Evolutionary conservation across 371 early-diverging fungal species (phyloP), one percentile per base, ranked within the genome.

Genomic region (Haplosporangium sp.): DNA sequence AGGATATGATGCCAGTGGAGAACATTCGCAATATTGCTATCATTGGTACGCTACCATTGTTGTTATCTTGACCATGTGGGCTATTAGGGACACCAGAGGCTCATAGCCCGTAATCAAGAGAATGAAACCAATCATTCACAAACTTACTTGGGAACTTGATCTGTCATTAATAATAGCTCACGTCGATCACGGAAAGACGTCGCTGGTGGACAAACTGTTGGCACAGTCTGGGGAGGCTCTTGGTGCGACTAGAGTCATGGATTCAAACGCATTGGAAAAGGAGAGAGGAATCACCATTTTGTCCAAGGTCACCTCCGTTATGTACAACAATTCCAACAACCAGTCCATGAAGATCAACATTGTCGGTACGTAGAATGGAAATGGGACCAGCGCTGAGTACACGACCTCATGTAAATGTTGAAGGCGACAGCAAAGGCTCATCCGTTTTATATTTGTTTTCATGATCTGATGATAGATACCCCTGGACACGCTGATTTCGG

Each of bases 151-250:
- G 40, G 29, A 48, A 51, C 16, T 59, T 36, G 7, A 21, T 55
- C 45, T 55, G 23, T 29, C 46, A 47, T n/a, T 69, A n/a, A 45
- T 40, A 37, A 62, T 81, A 74, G 98, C 98, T 8, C 98, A 98
- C 81, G 97, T 98, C 46, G 99, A 98, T 82, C 97, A 97, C 66
- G 98, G 99, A 62, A 99, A 99, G 83, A 99, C 99, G 1, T 99
- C 99, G 5, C 85, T 99, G 12, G 95, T 98, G n/a, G 99, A 99
- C 82, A 93, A 95, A 56, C 84, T 99, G 23, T 83, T 99, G 38
- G 94, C 99, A 8, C 85, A 84, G 60, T 76, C 81, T 7, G 83
- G 83, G 69, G 77, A 76, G 64, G 71, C 77, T 13, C 57, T 76
- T 6, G 77, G 77, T 66, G 66, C 77, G 16, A 73, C 83, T 14